Percentiles rank a stretch among this genome's conserved stretches.
Conservation (phyloP, 108 stramenopile genomes). For the Pseudonitzschia delicatissima region DNA sequence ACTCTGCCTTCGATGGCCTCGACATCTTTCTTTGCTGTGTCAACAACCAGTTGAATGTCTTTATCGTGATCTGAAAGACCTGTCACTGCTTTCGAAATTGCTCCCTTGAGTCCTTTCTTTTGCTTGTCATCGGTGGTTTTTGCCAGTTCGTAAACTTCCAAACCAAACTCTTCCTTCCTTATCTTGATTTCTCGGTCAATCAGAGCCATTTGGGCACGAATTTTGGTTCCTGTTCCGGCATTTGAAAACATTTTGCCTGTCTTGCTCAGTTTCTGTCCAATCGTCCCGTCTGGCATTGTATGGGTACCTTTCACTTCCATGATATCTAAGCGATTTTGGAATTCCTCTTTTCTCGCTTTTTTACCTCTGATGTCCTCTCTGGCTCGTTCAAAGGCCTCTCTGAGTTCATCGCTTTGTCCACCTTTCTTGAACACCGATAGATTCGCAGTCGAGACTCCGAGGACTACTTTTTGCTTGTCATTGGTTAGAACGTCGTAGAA, state of each 20-base stretch:
- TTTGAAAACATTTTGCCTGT: conserved; percentile 30
- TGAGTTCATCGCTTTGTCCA: conserved; percentile 24
- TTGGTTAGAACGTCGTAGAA: conserved; percentile 61
- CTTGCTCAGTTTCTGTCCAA: conserved; percentile 27
- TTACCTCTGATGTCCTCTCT: conserved; percentile 29
- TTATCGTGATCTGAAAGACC: conserved; percentile 34
- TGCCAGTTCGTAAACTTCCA: conserved; percentile 54
- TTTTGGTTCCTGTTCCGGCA: conserved; percentile 32
- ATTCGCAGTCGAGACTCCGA: conserved; percentile 13
- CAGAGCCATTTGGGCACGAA: conserved; percentile 65
- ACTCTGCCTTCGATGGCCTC: conserved; percentile 23
- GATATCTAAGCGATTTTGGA: conserved; percentile 30
- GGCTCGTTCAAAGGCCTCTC: conserved; percentile 31
- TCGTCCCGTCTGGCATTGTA: conserved; percentile 25
- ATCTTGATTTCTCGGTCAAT: conserved; percentile 79
- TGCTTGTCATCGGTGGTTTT: conserved; percentile 4
- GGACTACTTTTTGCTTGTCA: conserved; percentile 31
- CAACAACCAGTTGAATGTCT: conserved; percentile 36
- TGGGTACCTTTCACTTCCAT: conserved; percentile 34
- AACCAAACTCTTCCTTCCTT: conserved; percentile 70
- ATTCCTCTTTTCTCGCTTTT: conserved; percentile 21
- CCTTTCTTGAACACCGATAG: conserved; percentile 23
- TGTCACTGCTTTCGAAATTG: conserved; percentile 23
- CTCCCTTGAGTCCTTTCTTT: conserved; percentile 24
- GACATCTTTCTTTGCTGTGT: conserved; percentile 30